phyloP scores from a whole-genome alignment of 2,329 filamentous ascomycete species.

The Aspergillus amoenus region DNA sequence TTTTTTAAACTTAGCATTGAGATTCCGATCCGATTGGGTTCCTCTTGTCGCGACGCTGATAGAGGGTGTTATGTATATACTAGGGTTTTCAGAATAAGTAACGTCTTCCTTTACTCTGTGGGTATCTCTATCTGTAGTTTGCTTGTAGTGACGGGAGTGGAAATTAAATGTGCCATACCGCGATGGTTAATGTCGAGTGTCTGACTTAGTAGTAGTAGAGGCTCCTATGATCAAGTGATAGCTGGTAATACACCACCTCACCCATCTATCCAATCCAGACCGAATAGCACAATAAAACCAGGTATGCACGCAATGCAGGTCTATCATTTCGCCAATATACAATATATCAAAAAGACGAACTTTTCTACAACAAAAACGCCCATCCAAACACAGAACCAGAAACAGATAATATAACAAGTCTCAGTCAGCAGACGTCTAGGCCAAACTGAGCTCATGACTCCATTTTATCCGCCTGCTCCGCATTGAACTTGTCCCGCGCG shows the following conservation, averaged over 20 bases:
- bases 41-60: slow-evolving; percentile 18
- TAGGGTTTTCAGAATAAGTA: slow-evolving; percentile 29
- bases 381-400: slow-evolving; percentile 16
- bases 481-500: slow-evolving; percentile 63
- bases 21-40: slow-evolving; percentile 14
- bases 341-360: neutral
- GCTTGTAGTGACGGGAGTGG: neutral
- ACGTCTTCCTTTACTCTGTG: slow-evolving; percentile 14
- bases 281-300: neutral
- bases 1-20: slow-evolving; percentile 21
- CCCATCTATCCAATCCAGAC: neutral
- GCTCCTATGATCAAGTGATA: too few species aligned
- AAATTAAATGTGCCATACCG: neutral
- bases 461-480: slow-evolving; percentile 35
- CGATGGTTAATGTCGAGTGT: neutral
- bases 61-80: slow-evolving; percentile 39
- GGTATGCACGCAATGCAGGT: neutral
- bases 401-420: neutral
- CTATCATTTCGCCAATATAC: slow-evolving; percentile 7
- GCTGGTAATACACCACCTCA: too few species aligned
- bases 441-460: slow-evolving; percentile 23
- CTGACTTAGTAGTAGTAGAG: neutral
- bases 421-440: neutral
- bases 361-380: slow-evolving; percentile 26
- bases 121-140: neutral